phyloP scores from a whole-genome alignment of 345 rosid genomes.

The Populus davidiana region DNA sequence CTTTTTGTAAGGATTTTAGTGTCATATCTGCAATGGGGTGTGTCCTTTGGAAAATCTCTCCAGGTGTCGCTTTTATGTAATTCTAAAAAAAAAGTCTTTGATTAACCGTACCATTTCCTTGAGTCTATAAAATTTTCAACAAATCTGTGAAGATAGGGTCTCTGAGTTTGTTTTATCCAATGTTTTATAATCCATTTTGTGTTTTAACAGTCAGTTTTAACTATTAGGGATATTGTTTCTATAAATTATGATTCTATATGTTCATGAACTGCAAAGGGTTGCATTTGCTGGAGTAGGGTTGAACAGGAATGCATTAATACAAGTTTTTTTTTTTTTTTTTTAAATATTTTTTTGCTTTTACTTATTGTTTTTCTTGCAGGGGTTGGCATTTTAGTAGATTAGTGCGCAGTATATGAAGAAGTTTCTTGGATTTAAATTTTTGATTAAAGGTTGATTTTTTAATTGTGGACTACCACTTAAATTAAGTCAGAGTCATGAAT shows the following conservation, averaged over 20 bases:
- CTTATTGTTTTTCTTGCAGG: background rate
- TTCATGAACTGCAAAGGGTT: background rate
- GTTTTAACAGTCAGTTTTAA: background rate
- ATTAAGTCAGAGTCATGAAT: constrained; percentile 35
- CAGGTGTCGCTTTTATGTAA: background rate
- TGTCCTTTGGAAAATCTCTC: background rate
- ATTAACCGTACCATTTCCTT: background rate
- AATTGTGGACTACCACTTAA: background rate
- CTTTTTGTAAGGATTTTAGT: background rate
- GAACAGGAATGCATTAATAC: background rate
- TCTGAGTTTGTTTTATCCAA: background rate
- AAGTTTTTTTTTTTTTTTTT: background rate
- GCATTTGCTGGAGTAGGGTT: background rate
- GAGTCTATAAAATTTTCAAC: background rate
- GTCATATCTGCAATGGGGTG: background rate
- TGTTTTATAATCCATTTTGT: background rate
- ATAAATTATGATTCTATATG: background rate
- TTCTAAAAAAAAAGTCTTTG: background rate
- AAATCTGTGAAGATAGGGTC: background rate
- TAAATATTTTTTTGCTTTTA: background rate
- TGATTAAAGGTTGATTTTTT: constrained; percentile 11
- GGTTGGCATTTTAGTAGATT: background rate
- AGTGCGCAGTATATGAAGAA: constrained; percentile 15
- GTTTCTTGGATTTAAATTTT: constrained; percentile 2
- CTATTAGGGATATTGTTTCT: background rate